These are phyloP conservation scores for Penicillium goetzii DNA, from an alignment of 495 filamentous ascomycete genomes.

Conservation along the genomic window DNA sequence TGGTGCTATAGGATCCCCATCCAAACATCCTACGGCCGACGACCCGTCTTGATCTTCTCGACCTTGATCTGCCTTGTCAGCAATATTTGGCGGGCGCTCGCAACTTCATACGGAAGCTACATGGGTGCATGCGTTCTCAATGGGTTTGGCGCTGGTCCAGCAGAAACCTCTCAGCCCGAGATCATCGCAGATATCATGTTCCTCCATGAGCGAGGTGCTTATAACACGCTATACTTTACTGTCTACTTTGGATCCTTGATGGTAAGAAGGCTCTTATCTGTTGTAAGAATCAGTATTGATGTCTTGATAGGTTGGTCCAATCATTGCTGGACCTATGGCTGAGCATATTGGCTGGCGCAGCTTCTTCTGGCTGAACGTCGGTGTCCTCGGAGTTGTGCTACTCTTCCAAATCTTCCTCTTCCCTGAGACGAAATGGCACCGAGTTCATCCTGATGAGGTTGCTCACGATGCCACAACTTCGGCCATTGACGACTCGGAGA, in stretches of 20 bases:
- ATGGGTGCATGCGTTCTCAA: constrained; percentile 66
- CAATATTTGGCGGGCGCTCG: constrained; percentile 61
- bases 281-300: background rate
- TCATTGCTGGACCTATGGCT: constrained; percentile 62
- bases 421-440: constrained; percentile 65
- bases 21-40: constrained; percentile 60
- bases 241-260: constrained; percentile 49
- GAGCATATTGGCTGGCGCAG: constrained; percentile 58
- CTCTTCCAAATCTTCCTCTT: constrained; percentile 59
- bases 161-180: constrained; percentile 60
- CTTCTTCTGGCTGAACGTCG: constrained; percentile 62
- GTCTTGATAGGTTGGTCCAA: constrained; percentile 47
- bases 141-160: constrained; percentile 60
- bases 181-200: constrained; percentile 71
- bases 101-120: constrained; percentile 59
- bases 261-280: constrained; percentile 21
- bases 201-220: constrained; percentile 66
- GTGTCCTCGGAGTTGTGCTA: constrained; percentile 49
- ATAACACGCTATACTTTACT: constrained; percentile 70
- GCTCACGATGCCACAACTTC: background rate
- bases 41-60: constrained; percentile 61
- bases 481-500: constrained; percentile 10
- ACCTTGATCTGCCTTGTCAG: constrained; percentile 59
- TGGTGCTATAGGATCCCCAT: constrained; percentile 53
- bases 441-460: constrained; percentile 36